Conservation (phyloP, 345 rosid genomes). For the Murraya paniculata region DNA sequence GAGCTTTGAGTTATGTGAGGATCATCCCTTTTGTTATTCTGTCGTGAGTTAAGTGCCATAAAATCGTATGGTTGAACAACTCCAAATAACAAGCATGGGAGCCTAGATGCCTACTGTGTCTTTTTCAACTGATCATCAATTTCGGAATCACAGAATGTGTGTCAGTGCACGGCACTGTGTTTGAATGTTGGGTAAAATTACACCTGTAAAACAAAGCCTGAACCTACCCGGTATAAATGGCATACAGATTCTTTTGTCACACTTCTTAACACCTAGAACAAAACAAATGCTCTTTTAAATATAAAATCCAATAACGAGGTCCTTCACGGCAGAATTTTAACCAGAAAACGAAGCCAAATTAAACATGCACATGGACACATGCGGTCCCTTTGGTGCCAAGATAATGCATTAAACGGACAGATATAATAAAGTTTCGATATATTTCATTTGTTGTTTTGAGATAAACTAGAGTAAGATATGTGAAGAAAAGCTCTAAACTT, state of each 20-base stretch:
- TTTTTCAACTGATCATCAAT: background rate
- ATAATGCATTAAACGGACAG: background rate
- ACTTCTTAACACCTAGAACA: conserved; percentile 1
- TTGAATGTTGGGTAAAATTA: background rate
- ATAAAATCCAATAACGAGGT: background rate
- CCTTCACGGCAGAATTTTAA: background rate
- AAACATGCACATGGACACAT: background rate
- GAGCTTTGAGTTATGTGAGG: background rate
- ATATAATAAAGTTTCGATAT: background rate
- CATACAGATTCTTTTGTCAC: background rate
- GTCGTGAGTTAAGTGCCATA: background rate
- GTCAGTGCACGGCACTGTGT: conserved; percentile 5
- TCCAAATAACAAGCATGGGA: background rate
- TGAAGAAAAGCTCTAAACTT: background rate
- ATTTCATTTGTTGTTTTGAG: background rate
- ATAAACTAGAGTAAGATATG: background rate
- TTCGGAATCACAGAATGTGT: conserved; percentile 16
- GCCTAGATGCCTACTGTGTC: background rate
- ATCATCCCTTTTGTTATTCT: background rate
- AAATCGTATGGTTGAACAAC: background rate
- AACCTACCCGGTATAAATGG: background rate
- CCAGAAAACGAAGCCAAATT: background rate
- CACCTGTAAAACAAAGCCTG: conserved; percentile 1
- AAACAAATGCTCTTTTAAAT: background rate
- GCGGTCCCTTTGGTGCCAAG: background rate